These are phyloP conservation scores for Russula sp. DNA, from an alignment of 768 basidiomycete genomes.

Conservation along the genomic window DNA sequence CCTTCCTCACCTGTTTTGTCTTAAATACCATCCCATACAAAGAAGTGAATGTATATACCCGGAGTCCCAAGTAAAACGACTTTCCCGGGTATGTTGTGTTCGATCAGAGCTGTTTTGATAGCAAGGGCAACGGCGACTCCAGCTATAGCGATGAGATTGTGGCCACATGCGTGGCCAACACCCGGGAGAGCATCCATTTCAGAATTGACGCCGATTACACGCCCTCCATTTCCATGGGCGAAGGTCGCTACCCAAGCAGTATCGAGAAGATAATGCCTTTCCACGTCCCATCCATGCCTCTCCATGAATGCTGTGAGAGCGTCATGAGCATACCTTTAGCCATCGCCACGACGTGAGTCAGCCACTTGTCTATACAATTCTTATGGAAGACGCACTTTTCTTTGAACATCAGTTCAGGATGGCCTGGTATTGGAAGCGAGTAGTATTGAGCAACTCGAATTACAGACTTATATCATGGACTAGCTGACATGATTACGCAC, in stretches of 20 bases:
- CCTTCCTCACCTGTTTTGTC: constrained; percentile 65
- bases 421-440: constrained; percentile 42
- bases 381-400: constrained; percentile 49
- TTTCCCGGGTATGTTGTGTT: constrained; percentile 62
- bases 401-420: constrained; percentile 66
- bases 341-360: not conserved
- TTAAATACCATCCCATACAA: not conserved
- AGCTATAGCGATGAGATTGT: constrained; percentile 76
- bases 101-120: constrained; percentile 59
- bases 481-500: constrained; percentile 40
- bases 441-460: constrained; percentile 3
- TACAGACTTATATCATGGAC: not conserved
- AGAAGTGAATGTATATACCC: constrained; percentile 41
- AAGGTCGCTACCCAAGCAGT: constrained; percentile 78
- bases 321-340: constrained; percentile 64
- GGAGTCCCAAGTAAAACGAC: constrained; percentile 76
- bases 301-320: constrained; percentile 64
- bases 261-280: constrained; percentile 55
- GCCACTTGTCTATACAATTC: not conserved
- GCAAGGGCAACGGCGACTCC: constrained; percentile 73
- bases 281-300: constrained; percentile 62
- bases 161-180: constrained; percentile 69
- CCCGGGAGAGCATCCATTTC: constrained; percentile 52
- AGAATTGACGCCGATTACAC: constrained; percentile 74
- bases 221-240: constrained; percentile 60